These are phyloP conservation scores for Microdochium bolleyi DNA, from an alignment of 2,329 filamentous ascomycete genomes.

Conservation along the genomic window DNA sequence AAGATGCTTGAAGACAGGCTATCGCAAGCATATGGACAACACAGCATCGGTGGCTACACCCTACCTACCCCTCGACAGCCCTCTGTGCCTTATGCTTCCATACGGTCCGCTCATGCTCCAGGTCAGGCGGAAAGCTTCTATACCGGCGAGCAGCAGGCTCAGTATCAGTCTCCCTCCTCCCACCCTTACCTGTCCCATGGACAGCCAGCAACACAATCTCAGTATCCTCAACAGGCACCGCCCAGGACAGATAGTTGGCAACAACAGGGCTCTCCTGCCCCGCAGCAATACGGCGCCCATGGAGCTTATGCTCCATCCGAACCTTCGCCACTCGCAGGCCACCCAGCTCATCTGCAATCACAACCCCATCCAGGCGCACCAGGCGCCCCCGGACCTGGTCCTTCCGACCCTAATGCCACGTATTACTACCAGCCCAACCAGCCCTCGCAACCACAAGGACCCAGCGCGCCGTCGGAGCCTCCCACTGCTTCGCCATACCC, in stretches of 20 bases:
- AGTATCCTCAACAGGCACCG: slow-evolving; percentile 33
- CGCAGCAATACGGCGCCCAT: slow-evolving; percentile 27
- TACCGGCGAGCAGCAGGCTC: slow-evolving; percentile 50
- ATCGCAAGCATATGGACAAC: slow-evolving; percentile 85
- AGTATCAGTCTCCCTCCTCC: slow-evolving; percentile 39
- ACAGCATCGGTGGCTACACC: slow-evolving; percentile 59
- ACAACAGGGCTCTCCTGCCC: slow-evolving; percentile 26
- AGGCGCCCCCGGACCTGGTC: slow-evolving; percentile 19
- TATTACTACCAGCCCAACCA: slow-evolving; percentile 45
- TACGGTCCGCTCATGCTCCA: slow-evolving; percentile 43
- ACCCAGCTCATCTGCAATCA: slow-evolving; percentile 17
- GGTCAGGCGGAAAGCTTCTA: slow-evolving; percentile 75
- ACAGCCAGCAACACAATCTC: slow-evolving; percentile 33
- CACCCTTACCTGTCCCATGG: slow-evolving; percentile 44
- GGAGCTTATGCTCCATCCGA: slow-evolving; percentile 22
- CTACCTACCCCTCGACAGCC: slow-evolving; percentile 43
- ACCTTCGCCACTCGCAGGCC: slow-evolving; percentile 16
- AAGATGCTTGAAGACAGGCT: slow-evolving; percentile 94
- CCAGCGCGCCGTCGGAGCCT: slow-evolving; percentile 31
- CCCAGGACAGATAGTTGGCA: slow-evolving; percentile 47
- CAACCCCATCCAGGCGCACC: slow-evolving; percentile 18
- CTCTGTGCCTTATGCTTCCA: slow-evolving; percentile 61
- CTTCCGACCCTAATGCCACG: slow-evolving; percentile 43
- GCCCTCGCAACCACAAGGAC: slow-evolving; percentile 24
- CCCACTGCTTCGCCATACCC: slow-evolving; percentile 40